These are phyloP conservation scores for Crassisporium funariophilum DNA, from an alignment of 768 basidiomycete genomes.

Conservation along the genomic window DNA sequence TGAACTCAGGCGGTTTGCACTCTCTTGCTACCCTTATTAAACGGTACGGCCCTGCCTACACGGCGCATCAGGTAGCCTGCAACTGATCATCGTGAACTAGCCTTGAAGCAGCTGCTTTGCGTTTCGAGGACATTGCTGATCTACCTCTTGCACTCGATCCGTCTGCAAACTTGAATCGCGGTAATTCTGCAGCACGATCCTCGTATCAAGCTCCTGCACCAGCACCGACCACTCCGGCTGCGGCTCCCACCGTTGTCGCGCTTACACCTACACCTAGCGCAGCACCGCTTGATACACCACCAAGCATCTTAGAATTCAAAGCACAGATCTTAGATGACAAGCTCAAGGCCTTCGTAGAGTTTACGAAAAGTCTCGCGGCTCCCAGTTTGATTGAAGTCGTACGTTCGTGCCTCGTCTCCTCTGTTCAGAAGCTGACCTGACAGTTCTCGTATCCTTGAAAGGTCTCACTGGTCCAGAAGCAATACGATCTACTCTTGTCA, in stretches of 20 bases:
- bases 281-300: constrained; percentile 44
- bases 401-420: constrained; percentile 26
- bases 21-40: constrained; percentile 83
- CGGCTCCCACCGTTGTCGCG: constrained; percentile 34
- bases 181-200: constrained; percentile 7
- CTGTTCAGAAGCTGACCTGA: not conserved
- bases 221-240: constrained; percentile 30
- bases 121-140: constrained; percentile 86
- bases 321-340: constrained; percentile 72
- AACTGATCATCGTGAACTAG: constrained; percentile 45
- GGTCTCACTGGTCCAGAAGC: constrained; percentile 68
- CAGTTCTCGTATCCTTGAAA: constrained; percentile 29
- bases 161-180: constrained; percentile 8
- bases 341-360: constrained; percentile 71
- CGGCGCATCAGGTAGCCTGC: constrained; percentile 8
- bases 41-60: constrained; percentile 48
- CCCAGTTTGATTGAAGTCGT: constrained; percentile 81
- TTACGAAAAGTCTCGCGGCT: constrained; percentile 71
- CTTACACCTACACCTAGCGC: constrained; percentile 40
- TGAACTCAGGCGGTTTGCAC: constrained; percentile 59
- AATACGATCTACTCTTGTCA: constrained; percentile 67
- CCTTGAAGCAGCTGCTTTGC: constrained; percentile 89
- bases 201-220: constrained; percentile 17
- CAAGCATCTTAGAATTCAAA: constrained; percentile 72
- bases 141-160: constrained; percentile 34